phyloP scores from a whole-genome alignment of 192 early-diverging fungal species.

The Gamsiella multidivaricata region DNA sequence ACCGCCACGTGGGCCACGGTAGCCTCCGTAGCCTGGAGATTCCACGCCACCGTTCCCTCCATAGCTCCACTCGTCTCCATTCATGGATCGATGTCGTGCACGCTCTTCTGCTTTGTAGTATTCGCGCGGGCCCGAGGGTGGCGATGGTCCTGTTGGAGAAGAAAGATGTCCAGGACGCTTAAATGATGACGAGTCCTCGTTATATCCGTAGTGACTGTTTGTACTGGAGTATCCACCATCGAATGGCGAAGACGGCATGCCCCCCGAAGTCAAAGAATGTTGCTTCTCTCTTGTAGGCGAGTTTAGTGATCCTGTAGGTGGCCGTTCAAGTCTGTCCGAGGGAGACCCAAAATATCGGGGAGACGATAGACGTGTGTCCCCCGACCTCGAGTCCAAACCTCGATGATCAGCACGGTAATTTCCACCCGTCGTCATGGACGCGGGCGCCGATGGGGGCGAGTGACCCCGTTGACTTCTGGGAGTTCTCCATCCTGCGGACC shows the following conservation, averaged over 20 bases:
- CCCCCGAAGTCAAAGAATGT: slow-evolving; percentile 27
- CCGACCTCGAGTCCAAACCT: not conserved
- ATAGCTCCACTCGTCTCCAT: slow-evolving; percentile 48
- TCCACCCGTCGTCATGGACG: not conserved
- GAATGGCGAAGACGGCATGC: slow-evolving; percentile 9
- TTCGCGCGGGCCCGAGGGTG: slow-evolving; percentile 15
- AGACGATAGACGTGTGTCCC: slow-evolving; percentile 24
- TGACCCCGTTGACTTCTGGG: slow-evolving; percentile 27
- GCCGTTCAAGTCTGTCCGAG: slow-evolving; percentile 16
- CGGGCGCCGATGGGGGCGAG: slow-evolving; percentile 17
- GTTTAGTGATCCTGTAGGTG: not conserved
- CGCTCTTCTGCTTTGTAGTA: slow-evolving; percentile 47
- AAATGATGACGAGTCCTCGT: slow-evolving; percentile 12
- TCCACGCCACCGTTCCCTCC: slow-evolving; percentile 28
- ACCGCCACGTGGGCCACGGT: slow-evolving; percentile 37
- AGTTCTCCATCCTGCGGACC: slow-evolving; percentile 33
- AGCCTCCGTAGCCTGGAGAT: slow-evolving; percentile 23
- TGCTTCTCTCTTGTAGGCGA: slow-evolving; percentile 41
- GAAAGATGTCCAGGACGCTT: slow-evolving; percentile 31
- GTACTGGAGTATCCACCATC: not conserved
- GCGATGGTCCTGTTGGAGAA: slow-evolving; percentile 28
- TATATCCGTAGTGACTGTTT: slow-evolving; percentile 9
- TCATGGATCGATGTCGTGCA: slow-evolving; percentile 38
- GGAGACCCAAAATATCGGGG: slow-evolving; percentile 30
- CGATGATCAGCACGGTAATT: slow-evolving; percentile 8